Evolutionary conservation across 140 eudicot species (phyloP).

Genomic region (Ambrosia hybrid): DNA sequence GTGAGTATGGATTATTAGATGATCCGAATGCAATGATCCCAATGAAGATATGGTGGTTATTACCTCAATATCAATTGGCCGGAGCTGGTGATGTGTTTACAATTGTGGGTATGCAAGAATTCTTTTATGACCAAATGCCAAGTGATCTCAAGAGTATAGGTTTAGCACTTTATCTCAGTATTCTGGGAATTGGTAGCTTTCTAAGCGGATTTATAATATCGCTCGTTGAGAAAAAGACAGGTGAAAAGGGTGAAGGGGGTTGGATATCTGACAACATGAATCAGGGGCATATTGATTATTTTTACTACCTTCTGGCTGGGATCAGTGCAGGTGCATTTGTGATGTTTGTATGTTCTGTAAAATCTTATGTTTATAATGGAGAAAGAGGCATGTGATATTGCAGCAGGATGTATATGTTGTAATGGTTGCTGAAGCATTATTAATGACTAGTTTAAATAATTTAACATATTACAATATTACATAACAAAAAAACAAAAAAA

Average conservation of each 20-base stretch:
- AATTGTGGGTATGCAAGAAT: slow-evolving; percentile 22
- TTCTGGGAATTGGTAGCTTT: slow-evolving; percentile 36
- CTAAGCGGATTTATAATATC: slow-evolving; percentile 39
- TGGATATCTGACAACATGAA: slow-evolving; percentile 43
- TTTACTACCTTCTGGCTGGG: no score
- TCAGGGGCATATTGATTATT: slow-evolving; percentile 8
- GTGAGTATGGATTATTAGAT: slow-evolving; percentile 34
- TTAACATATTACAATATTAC: no score
- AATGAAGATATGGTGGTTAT: slow-evolving; percentile 24
- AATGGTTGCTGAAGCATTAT: no score
- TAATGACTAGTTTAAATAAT: no score
- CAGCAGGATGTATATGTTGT: no score
- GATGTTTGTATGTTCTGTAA: no score
- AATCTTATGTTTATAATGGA: no score
- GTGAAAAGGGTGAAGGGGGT: slow-evolving; percentile 27
- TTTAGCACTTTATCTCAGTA: slow-evolving; percentile 30
- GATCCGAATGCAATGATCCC: slow-evolving; percentile 30
- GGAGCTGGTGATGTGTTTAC: slow-evolving; percentile 40
- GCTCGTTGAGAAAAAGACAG: slow-evolving; percentile 25
- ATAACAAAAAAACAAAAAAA: no score
- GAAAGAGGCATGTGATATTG: no score
- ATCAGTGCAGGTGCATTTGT: no score
- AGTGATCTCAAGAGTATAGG: slow-evolving; percentile 38
- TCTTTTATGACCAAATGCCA: no score
- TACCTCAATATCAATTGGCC: slow-evolving; percentile 17